Evolutionary conservation across 345 rosid species (phyloP), one percentile per base, ranked within the genome.

Genomic region (Clausena lansium): DNA sequence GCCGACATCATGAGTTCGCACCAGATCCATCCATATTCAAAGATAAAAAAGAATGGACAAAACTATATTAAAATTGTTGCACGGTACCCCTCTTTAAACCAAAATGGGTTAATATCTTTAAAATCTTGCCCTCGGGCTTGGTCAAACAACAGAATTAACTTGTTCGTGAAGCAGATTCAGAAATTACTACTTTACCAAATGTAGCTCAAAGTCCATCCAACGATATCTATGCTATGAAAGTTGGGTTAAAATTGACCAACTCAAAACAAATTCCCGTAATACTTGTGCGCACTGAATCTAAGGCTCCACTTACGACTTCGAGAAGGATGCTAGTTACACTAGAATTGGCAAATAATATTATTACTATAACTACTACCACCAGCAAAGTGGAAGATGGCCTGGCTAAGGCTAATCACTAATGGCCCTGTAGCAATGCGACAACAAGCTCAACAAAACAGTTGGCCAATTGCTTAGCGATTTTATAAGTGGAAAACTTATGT

Each of bases 1-100:
- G 83, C 76, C 73, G 79, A 70, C 83, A 76, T 5, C 28, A 39
- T 70, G 66, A 76, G 52, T 4, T 64, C 39, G 57, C 70, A 4
- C 19, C 36, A 1, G 45, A 30, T 13, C 52, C 52, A 30, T 13
- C 52, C 52, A 4, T 5, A 15, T 14, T 13, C 20, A 14, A 54
- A 41, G 20, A 17, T 11, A 11, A 45, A 45, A 45, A 45, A 45
- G 0, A 45, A 45, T 45, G 17, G 15, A 0, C 50, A 45, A 45
- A 45, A 45, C 17, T 13, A 3, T 45, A 45, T 11, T 45, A 45
- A 45, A 3, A 11, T 45, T 45, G 50, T 45, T 13, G 17, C 5
- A 10, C 50, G 17, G 50, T 45, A 45, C 50, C 50, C 50, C 50
- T 45, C 17, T 10, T 41, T 3, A 6, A 64, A 30, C n/a, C 19